phyloP scores from a whole-genome alignment of 1,284 basidiomycete genomes.

The Polyporus tsugae region DNA sequence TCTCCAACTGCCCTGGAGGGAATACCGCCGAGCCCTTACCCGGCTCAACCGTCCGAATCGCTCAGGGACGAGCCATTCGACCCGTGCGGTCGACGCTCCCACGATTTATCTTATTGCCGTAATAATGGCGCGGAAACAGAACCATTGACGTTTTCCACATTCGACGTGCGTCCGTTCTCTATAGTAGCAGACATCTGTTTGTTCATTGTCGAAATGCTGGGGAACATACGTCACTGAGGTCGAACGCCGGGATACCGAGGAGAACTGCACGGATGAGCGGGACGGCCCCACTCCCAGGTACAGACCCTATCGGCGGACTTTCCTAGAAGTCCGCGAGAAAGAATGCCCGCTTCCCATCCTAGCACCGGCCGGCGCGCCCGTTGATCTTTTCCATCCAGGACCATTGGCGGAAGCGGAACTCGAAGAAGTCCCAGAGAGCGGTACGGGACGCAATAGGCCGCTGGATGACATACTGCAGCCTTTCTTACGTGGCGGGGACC shows the following conservation, averaged over 20 bases:
- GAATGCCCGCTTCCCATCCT: conserved; percentile 7
- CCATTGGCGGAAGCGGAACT: conserved; percentile 9
- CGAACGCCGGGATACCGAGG: background rate
- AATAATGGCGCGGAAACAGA: background rate
- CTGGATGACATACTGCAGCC: background rate
- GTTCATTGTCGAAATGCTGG: background rate
- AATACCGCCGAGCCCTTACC: background rate
- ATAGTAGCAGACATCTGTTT: background rate
- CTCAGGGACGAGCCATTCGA: background rate
- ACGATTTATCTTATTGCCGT: background rate
- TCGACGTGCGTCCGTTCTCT: background rate
- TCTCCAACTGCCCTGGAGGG: background rate
- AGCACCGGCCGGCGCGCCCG: conserved; percentile 8
- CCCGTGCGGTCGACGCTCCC: background rate
- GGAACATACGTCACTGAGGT: background rate
- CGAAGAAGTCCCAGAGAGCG: conserved; percentile 6
- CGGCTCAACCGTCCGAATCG: background rate
- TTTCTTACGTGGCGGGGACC: conserved; percentile 9
- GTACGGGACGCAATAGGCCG: background rate
- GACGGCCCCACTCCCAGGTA: conserved; percentile 3
- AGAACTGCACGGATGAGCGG: conserved; percentile 1
- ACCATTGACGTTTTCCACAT: background rate
- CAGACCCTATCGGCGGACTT: conserved; percentile 12
- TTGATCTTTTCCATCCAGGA: conserved; percentile 3
- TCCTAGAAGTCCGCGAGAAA: conserved; percentile 8